Evolutionary conservation across 371 early-diverging fungal genomes (phyloP), one percentile per base, ranked within the genome.

Genomic region (Mucor circinelloides): DNA sequence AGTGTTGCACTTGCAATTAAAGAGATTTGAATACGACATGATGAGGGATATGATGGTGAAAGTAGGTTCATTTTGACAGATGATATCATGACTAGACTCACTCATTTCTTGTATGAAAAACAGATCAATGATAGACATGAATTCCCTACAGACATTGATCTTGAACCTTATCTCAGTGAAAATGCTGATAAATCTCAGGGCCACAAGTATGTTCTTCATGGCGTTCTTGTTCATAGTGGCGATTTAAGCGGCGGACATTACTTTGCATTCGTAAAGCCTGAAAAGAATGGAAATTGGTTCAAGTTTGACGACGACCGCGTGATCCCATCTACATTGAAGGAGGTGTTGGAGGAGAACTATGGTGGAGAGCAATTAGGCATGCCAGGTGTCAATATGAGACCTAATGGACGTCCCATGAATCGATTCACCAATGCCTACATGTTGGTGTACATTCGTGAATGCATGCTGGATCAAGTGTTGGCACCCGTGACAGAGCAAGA

Each of bases 221-320:
- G 95, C 52, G 99, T 99, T 0, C 84, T 99, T 57, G 99, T 99
- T 10, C 99, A 99, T 75, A 90, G 91, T 64, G 99, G 99, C 58
- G 97, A 95, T 73, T 73, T 95, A 32, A 89, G 93, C 70, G 96
- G 97, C 50, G 99, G 99, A 2, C 99, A 99, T 80, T 99, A 99
- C 75, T 96, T 94, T 84, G 96, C 97, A 6, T 86, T 95, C 71
- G 75, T 98, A 64, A 91, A 90, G 59, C 95, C 97, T 13, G 86
- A 85, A 68, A 82, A 85, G 50, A 85, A 92, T 52, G 89, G 91
- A 36, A 86, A 87, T 66, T 94, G 97, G 97, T 71, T 62, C 36
- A 95, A 95, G 61, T 99, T 98, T 80, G 99, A 99, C 75, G 99
- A 99, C 76, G 97, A 97, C 68, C 85, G 93, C 21, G 99, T 99